Evolutionary conservation across 768 basidiomycete species (phyloP), one percentile per base, ranked within the genome.

Genomic region (Pleurotus ostreatus): DNA sequence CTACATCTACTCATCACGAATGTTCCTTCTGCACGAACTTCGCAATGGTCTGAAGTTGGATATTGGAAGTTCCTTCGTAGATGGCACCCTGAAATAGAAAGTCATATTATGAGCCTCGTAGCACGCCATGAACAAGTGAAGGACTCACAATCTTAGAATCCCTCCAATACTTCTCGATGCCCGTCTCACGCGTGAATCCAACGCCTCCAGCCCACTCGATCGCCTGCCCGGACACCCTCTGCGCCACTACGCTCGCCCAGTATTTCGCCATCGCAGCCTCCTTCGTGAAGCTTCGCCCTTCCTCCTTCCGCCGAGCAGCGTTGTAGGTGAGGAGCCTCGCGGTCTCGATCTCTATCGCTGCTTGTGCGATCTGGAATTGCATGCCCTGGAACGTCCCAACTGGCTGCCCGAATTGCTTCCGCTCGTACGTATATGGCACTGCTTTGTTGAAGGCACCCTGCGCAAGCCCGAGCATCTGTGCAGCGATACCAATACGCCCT

Each of bases 181-280:
- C 94, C 0, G 92, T 91, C 74, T 98, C 94, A 52, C 94, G 74
- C 53, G 94, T 96, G 72, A 91, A 95, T 0, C 94, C 96, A 48
- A 93, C 80, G 1, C 94, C 95, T 41, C 94, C 97, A 1, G 88
- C 85, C 96, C 95, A 98, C 70, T 98, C 96, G 60, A 98, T 98
- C 15, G 96, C 96, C 43, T 79, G 73, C 5, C 96, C 94, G 8
- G 88, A 81, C 2, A 97, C 94, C 43, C 80, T 78, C 71, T 96
- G 91, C 12, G 97, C 97, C 5, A 99, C 84, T 18, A 89, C 81
- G 58, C 92, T 93, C 20, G 88, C 81, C 79, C 86, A 92, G 66
- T 90, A 95, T 71, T 99, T 99, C 49, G 97, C 97, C 92, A 98
- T 97, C 1, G 97, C 97, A 9, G 97, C 96, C 72, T 98, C 92